Evolutionary conservation across 179 eudicot species (phyloP).

Genomic region (Silene coronaria): DNA sequence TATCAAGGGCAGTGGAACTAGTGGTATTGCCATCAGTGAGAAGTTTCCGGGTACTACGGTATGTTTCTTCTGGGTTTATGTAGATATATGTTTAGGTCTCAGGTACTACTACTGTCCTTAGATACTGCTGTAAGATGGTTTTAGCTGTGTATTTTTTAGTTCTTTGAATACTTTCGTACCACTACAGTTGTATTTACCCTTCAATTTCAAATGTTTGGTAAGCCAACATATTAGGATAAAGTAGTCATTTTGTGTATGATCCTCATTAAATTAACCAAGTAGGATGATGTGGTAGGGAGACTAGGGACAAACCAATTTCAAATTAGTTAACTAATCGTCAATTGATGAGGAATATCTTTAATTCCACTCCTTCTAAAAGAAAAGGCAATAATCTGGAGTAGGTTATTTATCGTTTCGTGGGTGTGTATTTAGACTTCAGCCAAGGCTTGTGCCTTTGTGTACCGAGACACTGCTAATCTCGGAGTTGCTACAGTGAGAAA

Average conservation of each 20-base stretch:
- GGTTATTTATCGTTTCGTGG: neutral
- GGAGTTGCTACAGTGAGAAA: slow-evolving; percentile 3
- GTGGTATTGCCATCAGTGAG: slow-evolving; percentile 49
- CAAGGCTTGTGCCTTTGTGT: neutral
- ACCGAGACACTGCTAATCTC: neutral
- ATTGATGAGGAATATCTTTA: neutral
- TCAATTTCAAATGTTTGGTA: neutral
- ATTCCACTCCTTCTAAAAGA: neutral
- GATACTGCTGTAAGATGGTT: neutral
- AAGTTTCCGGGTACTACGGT: slow-evolving; percentile 63
- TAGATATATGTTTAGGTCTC: neutral
- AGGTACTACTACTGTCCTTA: neutral
- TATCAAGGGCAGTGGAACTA: slow-evolving; percentile 65
- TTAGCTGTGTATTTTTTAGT: neutral
- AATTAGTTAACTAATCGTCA: neutral
- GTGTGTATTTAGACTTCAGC: neutral
- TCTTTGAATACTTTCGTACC: neutral
- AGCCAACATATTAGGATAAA: neutral
- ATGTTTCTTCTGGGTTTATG: slow-evolving; percentile 27
- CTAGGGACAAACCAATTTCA: neutral
- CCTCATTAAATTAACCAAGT: neutral
- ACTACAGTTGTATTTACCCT: neutral
- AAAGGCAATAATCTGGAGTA: neutral
- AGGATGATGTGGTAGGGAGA: neutral
- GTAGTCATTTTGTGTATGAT: neutral